Evolutionary conservation across 768 basidiomycete genomes (phyloP), one percentile per base, ranked within the genome.

Genomic region (Agaricus blazei): DNA sequence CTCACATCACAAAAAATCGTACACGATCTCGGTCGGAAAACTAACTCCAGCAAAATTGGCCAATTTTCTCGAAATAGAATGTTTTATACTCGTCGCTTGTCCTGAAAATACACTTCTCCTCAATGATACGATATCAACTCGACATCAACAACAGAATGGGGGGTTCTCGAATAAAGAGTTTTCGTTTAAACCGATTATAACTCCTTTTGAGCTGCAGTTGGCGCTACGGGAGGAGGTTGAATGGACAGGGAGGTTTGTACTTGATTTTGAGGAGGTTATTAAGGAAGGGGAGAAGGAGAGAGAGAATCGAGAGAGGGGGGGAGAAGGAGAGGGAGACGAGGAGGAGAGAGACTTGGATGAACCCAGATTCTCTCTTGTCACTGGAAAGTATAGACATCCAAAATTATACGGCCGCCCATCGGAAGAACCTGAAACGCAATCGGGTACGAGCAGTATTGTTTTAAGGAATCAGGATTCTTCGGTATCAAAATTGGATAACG

Each of bases 31-130:
- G 51, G 95, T 99, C 0, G 96, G 97, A 37, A 93, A 96, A 69
- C 80, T 97, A 46, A 97, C 92, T 62, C 95, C 97, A 0, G 82
- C 93, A 6, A 98, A 98, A 64, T 78, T 98, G 23, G 96, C 87
- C 8, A 99, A 98, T 69, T 98, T 98, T 68, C 80, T 90, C 64
- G 95, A 98, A 67, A 87, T 99, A 48, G 96, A 98, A 65, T 96
- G 94, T 63, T 98, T 93, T 64, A 87, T 98, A 15, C 77, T 97
- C 56, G 90, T 97, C 3, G 95, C 95, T 2, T 99, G 97, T 68
- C 88, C 88, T 0, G 95, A 99, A 67, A 96, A 96, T 62, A 90
- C 88, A 34, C 34, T 34, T 34, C 34, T 34, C 51, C 65, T 98
- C 26, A 75, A 88, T 36, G 88, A 90, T 23, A 77, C 84, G 2